Base-by-base conservation (phyloP, 208 protist species). In the Leishmania aethiopica region DNA sequence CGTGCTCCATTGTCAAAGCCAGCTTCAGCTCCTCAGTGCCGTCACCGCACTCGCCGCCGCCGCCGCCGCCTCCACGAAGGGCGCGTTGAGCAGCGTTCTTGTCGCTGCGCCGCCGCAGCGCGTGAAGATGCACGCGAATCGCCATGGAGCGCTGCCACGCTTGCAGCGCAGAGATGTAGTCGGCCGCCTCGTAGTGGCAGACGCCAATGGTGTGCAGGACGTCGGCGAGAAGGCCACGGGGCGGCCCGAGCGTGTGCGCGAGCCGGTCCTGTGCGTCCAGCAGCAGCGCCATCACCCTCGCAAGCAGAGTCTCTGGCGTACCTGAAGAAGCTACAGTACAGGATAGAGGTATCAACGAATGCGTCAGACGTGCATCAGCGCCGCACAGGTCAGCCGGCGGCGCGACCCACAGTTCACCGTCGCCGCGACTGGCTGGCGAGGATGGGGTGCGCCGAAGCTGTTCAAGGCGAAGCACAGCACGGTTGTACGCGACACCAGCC, bases 1-100 rank as follows among this genome's bases (percentile, higher is more conserved):
- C 83, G 79, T 94, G 90, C 77, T 94, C 90, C 73, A 94, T 64
- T 37, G 92, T 96, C 40, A 92, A 84, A 6, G 90, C 90, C 69
- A 94, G 77, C 79, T 88, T 91, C 69, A 95, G 78, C 75, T 93
- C 89, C 57, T 86, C 81, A 25, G 85, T 60, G 1, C 72, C 17
- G 2, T 71, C n/a, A 37, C 59, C 22, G 42, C 49, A 10, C 42
- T 28, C 76, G 19, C 22, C 75, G 1, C 19, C 76, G 19, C 22
- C 75, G 1, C 19, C 32, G 10, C 32, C 32, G 28, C 62, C 32
- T 59, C 55, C 13, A 59, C 6, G 55, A 35, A 51, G 49, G 51
- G 60, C 42, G 55, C 67, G 10, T 10, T 42, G 62, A 69, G 32
- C n/a, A 1, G 19, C 51, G 70, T 35, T 19, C 25, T 10, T 37